phyloP scores from a whole-genome alignment of 306 rosid species.

The Pyrus pyrifolia region DNA sequence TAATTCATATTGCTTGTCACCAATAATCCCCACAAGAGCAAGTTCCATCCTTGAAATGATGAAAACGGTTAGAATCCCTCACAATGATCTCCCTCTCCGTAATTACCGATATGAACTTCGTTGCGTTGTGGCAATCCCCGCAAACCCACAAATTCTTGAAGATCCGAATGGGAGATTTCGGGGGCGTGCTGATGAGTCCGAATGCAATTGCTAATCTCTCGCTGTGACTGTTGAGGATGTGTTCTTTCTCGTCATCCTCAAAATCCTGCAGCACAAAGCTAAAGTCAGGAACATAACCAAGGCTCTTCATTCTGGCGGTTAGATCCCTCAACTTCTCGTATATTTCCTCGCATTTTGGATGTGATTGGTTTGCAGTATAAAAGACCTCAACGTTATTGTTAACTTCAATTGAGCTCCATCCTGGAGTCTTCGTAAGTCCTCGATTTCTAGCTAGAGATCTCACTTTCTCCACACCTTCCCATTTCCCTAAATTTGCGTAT shows the following conservation, averaged over 20 bases:
- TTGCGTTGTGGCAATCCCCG: slow-evolving; percentile 39
- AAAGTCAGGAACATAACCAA: slow-evolving; percentile 38
- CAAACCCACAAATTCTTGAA: slow-evolving; percentile 50
- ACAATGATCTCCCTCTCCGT: slow-evolving; percentile 39
- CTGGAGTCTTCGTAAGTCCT: slow-evolving; percentile 40
- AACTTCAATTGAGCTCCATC: slow-evolving; percentile 50
- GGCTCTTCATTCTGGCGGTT: slow-evolving; percentile 36
- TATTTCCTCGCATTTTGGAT: slow-evolving; percentile 38
- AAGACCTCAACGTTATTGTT: slow-evolving; percentile 47
- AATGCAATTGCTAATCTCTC: slow-evolving; percentile 46
- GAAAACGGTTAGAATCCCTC: slow-evolving; percentile 49
- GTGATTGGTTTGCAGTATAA: slow-evolving; percentile 35
- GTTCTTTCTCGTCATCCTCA: slow-evolving; percentile 45
- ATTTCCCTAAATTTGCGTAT: slow-evolving; percentile 34
- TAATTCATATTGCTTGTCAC: slow-evolving; percentile 21
- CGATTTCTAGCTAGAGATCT: slow-evolving; percentile 38
- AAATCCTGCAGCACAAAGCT: slow-evolving; percentile 50
- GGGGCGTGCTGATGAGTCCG: slow-evolving; percentile 34
- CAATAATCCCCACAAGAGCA: slow-evolving; percentile 51
- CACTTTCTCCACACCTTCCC: slow-evolving; percentile 45
- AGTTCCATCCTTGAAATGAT: slow-evolving; percentile 41
- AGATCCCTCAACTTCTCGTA: slow-evolving; percentile 28
- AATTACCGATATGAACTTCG: slow-evolving; percentile 32
- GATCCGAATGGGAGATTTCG: slow-evolving; percentile 29
- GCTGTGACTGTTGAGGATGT: slow-evolving; percentile 34